Conservation (phyloP, 495 filamentous ascomycete species). For the Annulohypoxylon moriforme region DNA sequence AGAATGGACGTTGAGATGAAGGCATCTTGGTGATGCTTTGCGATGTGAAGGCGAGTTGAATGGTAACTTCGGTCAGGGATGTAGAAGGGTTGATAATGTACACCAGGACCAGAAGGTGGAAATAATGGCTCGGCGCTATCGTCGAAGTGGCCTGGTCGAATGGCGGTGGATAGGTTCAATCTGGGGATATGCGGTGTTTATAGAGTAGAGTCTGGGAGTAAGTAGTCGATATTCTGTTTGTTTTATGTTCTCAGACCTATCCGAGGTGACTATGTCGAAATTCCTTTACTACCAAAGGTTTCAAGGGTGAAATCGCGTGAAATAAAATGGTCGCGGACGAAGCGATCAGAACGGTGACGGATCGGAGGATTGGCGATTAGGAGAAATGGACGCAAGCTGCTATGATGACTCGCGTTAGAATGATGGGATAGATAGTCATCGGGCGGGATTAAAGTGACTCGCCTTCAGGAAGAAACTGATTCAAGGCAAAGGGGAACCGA, state of each 20-base stretch:
- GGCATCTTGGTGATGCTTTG: conserved; percentile 60
- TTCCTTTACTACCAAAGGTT: not conserved
- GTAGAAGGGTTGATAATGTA: not conserved
- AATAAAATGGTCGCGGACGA: conserved; percentile 6
- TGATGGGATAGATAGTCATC: conserved; percentile 5
- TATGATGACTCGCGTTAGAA: conserved; percentile 11
- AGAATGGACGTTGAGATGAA: conserved; percentile 80
- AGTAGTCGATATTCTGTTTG: not conserved
- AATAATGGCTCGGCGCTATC: not conserved
- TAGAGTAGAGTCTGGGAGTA: not conserved
- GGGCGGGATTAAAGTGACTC: not conserved
- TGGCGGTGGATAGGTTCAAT: conserved; percentile 2
- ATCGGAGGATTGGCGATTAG: not conserved
- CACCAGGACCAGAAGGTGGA: not conserved
- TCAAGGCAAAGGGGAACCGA: conserved; percentile 11
- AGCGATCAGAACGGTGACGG: conserved; percentile 16
- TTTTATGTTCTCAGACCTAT: not conserved
- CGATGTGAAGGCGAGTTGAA: not conserved
- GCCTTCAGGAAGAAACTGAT: conserved; percentile 4
- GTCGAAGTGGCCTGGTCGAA: conserved; percentile 5
- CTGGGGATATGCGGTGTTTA: conserved; percentile 24
- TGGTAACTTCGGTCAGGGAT: not conserved
- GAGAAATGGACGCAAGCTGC: not conserved
- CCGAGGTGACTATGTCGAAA: not conserved
- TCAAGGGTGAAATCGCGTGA: not conserved